Evolutionary conservation across 2,329 filamentous ascomycete genomes (phyloP).

Genomic region (Dothiorella sarmentorum): DNA sequence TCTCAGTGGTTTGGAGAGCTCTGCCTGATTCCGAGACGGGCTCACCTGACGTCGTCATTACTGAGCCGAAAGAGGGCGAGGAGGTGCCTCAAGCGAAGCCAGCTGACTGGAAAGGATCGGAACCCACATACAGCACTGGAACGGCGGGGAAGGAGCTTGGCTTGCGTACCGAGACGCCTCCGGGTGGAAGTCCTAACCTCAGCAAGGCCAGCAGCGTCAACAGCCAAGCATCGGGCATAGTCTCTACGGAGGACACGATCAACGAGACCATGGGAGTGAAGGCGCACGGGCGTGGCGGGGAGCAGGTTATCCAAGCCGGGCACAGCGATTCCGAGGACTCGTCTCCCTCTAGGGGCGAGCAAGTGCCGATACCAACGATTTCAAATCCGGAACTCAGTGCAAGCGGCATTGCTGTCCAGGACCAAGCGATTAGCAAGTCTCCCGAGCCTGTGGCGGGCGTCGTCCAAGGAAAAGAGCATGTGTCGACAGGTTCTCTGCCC

Average conservation of each 20-base stretch:
- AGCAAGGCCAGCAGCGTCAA: slow-evolving; percentile 70
- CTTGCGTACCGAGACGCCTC: slow-evolving; percentile 59
- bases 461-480: slow-evolving; percentile 30
- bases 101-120: slow-evolving; percentile 71
- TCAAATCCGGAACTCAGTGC: not conserved
- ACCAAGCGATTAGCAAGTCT: not conserved
- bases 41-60: slow-evolving; percentile 48
- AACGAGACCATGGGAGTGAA: slow-evolving; percentile 38
- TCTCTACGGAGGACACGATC: slow-evolving; percentile 29
- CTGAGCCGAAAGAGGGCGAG: slow-evolving; percentile 63
- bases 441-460: slow-evolving; percentile 27
- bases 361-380: not conserved
- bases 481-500: slow-evolving; percentile 42
- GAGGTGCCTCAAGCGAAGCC: slow-evolving; percentile 66
- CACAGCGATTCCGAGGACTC: slow-evolving; percentile 21
- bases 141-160: slow-evolving; percentile 61
- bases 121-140: slow-evolving; percentile 21
- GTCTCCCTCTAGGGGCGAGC: not conserved
- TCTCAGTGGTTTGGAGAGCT: slow-evolving; percentile 79
- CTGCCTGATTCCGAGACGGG: slow-evolving; percentile 31
- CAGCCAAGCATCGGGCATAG: slow-evolving; percentile 35
- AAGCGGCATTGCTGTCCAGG: not conserved
- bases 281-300: slow-evolving; percentile 35
- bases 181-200: slow-evolving; percentile 51
- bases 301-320: slow-evolving; percentile 31